These are phyloP conservation scores for Trichoderma citrinoviride DNA, from an alignment of 2,329 filamentous ascomycete species.

Conservation along the genomic window DNA sequence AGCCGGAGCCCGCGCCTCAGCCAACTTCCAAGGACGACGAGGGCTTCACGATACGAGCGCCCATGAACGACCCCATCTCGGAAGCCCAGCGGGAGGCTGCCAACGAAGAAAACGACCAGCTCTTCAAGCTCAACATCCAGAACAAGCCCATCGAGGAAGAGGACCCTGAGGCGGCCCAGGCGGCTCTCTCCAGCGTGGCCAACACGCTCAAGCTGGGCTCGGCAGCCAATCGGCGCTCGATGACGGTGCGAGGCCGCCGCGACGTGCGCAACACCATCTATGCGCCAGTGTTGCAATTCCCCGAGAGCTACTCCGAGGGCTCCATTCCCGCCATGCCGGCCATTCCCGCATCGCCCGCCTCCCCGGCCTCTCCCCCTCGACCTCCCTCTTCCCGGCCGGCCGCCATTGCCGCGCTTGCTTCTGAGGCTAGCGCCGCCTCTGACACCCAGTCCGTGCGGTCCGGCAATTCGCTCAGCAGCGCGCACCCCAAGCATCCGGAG, in stretches of 20 bases:
- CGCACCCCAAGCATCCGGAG: conserved; percentile 76
- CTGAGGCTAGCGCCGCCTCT: conserved; percentile 64
- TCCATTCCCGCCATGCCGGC: conserved; percentile 32
- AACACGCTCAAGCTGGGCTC: conserved; percentile 68
- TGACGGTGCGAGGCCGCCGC: conserved; percentile 81
- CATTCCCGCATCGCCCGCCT: conserved; percentile 29
- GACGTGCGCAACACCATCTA: conserved; percentile 92
- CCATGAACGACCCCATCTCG: conserved; percentile 64
- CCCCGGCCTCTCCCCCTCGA: conserved; percentile 24
- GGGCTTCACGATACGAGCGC: conserved; percentile 70
- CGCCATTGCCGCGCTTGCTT: conserved; percentile 55
- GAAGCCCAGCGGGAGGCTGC: conserved; percentile 65
- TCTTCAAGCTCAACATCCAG: conserved; percentile 77
- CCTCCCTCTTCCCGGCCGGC: conserved; percentile 39
- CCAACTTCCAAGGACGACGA: conserved; percentile 59
- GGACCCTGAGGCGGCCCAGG: conserved; percentile 69
- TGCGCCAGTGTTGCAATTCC: conserved; percentile 51
- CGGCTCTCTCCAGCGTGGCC: conserved; percentile 71
- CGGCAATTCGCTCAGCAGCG: conserved; percentile 71
- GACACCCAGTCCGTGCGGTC: conserved; percentile 93
- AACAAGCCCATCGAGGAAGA: conserved; percentile 76
- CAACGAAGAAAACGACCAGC: conserved; percentile 59
- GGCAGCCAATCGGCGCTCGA: conserved; percentile 56
- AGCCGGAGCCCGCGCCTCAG: conserved; percentile 21
- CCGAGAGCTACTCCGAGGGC: conserved; percentile 36